Evolutionary conservation across 2,329 filamentous ascomycete species (phyloP), one percentile per base, ranked within the genome.

Genomic region (Diplocarpon mali): DNA sequence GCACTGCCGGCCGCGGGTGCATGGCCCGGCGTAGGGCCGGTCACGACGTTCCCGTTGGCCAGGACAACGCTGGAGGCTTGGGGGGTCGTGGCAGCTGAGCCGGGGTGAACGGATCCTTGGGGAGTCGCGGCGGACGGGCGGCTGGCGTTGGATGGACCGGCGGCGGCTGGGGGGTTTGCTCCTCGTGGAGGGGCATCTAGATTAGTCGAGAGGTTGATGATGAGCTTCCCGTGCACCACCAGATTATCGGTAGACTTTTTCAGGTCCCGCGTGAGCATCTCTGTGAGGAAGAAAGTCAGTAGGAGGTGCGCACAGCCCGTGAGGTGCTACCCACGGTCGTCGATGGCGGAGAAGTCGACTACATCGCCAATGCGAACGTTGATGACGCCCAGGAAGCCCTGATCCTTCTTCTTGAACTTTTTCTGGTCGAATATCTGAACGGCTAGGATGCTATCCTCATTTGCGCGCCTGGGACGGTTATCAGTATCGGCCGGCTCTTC

Each of bases 361-460:
- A 92, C 84, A 72, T 93, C 89, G 58, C 92, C 92, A 55, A 98
- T 83, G 47, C 89, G 83, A 58, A 98, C 84, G 64, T 98, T 98
- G 61, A 98, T 95, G 44, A 98, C 92, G 46, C 92, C 92, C 6
- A 98, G 73, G 62, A 98, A 98, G 8, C 92, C 92, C 65, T 98
- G 92, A 58, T 98, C 92, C 87, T 96, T 98, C 78, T 98, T 98
- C 75, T 98, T 98, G 71, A 98, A 98, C 70, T 98, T 98, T 72
- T 95, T 95, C 68, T 98, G 92, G 67, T 98, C 92, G 63, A 98
- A 98, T 44, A 98, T 95, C 64, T 98, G 92, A 38, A 98, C 89
- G 7, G 92, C 92, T 38, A 98, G 74, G 60, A 98, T 95, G 65
- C 89, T 94, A 60, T 95, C 90, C 64, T 98, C 92, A 50, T 83